Percentiles rank a stretch among this genome's conserved stretches.
Conservation (phyloP, 306 rosid species). For the Sophora flavescens region DNA sequence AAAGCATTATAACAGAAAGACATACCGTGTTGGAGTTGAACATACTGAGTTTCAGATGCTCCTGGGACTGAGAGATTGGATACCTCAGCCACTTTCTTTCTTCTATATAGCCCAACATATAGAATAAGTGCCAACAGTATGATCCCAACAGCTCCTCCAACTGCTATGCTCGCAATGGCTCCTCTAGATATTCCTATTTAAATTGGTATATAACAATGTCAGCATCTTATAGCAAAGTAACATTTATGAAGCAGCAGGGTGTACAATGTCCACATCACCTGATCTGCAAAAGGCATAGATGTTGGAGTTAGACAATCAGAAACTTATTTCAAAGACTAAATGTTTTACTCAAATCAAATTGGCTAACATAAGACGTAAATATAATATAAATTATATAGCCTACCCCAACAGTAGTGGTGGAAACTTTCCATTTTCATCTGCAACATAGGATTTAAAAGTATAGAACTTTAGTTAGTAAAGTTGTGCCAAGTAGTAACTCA, state of each 20-base stretch:
- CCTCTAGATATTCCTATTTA: conserved; percentile 62
- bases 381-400: conserved; percentile 35
- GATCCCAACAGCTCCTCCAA: conserved; percentile 62
- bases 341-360: conserved; percentile 18
- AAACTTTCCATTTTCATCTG: conserved; percentile 72
- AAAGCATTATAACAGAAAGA: not conserved
- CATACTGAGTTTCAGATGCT: conserved; percentile 46
- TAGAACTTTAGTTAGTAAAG: conserved; percentile 35
- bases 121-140: conserved; percentile 49
- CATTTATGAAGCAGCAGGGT: conserved; percentile 35
- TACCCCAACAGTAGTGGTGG: conserved; percentile 64
- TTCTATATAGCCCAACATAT: conserved; percentile 51
- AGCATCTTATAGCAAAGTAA: conserved; percentile 42
- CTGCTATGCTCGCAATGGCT: conserved; percentile 59
- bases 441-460: conserved; percentile 39
- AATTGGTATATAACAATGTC: conserved; percentile 48
- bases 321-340: conserved; percentile 14
- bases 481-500: not conserved
- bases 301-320: conserved; percentile 38
- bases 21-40: conserved; percentile 54
- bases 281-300: conserved; percentile 65
- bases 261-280: conserved; percentile 59
- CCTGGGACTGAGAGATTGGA: conserved; percentile 51
- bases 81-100: conserved; percentile 53
- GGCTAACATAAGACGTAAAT: not conserved